Base-by-base conservation (phyloP, 2,329 filamentous ascomycete species). In the Bipolaris oryzae region DNA sequence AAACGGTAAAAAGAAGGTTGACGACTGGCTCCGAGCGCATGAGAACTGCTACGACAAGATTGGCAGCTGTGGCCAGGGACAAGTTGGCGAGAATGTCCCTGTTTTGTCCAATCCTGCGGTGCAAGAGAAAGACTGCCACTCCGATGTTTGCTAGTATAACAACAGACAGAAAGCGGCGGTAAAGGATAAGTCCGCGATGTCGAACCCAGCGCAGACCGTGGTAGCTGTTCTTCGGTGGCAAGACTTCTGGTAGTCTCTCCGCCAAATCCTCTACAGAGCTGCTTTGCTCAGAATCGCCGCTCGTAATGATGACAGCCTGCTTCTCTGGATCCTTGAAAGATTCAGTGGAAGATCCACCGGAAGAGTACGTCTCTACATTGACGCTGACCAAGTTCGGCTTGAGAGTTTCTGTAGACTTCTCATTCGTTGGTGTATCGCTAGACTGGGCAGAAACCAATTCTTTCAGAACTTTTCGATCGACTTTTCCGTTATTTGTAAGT, bases 401-500 rank as follows among this genome's bases (percentile, higher is more conserved):
- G 6, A 23, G 10, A 5, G 6, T 33, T 33, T 9, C 5, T 18
- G 46, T 20, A 21, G 35, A 3, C 21, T 20, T 11, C 11, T 7
- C 35, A 7, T 5, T 23, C 10, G 33, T 39, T 34, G 62, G 61
- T 31, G 62, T 58, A 13, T 53, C 33, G 18, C 38, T 43, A 5
- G 13, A 18, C 21, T 16, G 20, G 2, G 15, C 18, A 28, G 31
- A 13, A 45, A 58, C 56, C 18, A 79, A 61, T 15, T 68, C 64
- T 9, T 68, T 71, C 2, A 86, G 77, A 4, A 72, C 70, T 35
- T 72, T 75, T 74, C 84, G 85, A 70, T 86, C 80, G 41, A 84
- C 78, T 69, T 86, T 86, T 38, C 84, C 84, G 58, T 86, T 85
- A 2, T 77, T 62, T 0, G 84, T 86, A 18, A 82, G 75, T 1